Evolutionary conservation across 2,329 filamentous ascomycete genomes (phyloP), one percentile per base, ranked within the genome.

Genomic region (Dendryphion nanum): DNA sequence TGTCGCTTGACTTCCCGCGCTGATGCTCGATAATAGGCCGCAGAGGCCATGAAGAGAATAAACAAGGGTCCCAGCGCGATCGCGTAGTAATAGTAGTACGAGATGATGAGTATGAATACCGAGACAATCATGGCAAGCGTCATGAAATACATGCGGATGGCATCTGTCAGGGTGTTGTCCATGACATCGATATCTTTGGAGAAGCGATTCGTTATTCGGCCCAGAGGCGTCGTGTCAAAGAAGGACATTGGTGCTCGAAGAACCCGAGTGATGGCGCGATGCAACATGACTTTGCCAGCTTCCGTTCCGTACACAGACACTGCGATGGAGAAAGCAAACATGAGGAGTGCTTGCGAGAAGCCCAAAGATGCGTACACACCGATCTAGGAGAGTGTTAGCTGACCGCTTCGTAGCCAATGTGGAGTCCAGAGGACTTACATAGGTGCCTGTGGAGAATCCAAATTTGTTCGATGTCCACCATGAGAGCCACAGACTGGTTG

Each of bases 181-280:
- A 97, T 94, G 40, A 93, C 88, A 57, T 96, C 89, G 28, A 97
- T 86, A 57, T 98, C 93, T 51, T 91, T 85, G 20, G 89, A 94
- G 68, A 97, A 97, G 13, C 93, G 86, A 64, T 97, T 97, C 16
- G 89, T 95, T 63, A 97, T 96, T 24, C 91, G 85, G 15, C 93
- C 93, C 1, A 97, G 77, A 0, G 93, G 93, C 1, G 93, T 97
- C 0, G 93, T 97, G 56, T 98, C 93, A 69, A 97, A 97, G 70
- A 97, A 97, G 4, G 86, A 85, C 89, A 85, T 83, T 1, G 82
- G 82, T 3, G 82, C 81, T 32, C 81, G 72, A 6, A 85, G 63
- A 1, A 93, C 88, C 13, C 86, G 78, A 6, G 76, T 81, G 54
- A 97, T 86, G 5, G 93, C 91, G 23, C 81, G 75, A 19, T 85